These are phyloP conservation scores for Pachyrhizus erosus DNA, from an alignment of 306 rosid genomes.

Conservation along the genomic window DNA sequence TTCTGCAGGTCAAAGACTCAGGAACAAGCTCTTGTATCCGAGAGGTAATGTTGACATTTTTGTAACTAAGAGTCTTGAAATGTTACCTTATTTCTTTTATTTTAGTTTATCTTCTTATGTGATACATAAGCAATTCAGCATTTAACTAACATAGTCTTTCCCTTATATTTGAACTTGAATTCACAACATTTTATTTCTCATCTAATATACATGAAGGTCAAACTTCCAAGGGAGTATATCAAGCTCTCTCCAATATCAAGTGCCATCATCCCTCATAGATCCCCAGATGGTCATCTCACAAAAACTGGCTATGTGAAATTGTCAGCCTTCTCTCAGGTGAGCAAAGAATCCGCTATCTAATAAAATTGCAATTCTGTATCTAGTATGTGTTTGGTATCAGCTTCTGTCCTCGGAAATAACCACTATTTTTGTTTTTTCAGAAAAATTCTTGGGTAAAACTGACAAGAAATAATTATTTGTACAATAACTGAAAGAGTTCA, in stretches of 20 bases:
- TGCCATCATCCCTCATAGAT: conserved; percentile 78
- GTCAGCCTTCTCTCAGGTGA: conserved; percentile 88
- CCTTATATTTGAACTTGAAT: conserved; percentile 11
- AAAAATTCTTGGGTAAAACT: not conserved
- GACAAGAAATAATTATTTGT: conserved; percentile 1
- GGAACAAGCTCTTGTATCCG: conserved; percentile 51
- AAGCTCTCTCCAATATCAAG: conserved; percentile 89
- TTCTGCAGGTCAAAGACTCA: conserved; percentile 61
- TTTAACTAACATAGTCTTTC: not conserved
- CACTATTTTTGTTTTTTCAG: not conserved
- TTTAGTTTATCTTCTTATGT: conserved; percentile 20
- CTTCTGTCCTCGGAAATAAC: not conserved
- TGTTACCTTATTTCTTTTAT: conserved; percentile 27
- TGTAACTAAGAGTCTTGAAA: conserved; percentile 9
- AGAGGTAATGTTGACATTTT: conserved; percentile 65
- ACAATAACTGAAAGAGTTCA: not conserved
- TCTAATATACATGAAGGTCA: conserved; percentile 63
- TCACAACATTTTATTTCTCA: not conserved
- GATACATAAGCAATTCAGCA: not conserved
- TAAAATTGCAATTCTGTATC: not conserved
- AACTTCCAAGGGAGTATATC: conserved; percentile 82
- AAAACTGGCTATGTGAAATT: conserved; percentile 93
- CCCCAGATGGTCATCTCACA: conserved; percentile 67
- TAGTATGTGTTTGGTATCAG: not conserved
- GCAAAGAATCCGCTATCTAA: not conserved